Conservation (phyloP, 306 rosid species). For the Quillaja saponaria region DNA sequence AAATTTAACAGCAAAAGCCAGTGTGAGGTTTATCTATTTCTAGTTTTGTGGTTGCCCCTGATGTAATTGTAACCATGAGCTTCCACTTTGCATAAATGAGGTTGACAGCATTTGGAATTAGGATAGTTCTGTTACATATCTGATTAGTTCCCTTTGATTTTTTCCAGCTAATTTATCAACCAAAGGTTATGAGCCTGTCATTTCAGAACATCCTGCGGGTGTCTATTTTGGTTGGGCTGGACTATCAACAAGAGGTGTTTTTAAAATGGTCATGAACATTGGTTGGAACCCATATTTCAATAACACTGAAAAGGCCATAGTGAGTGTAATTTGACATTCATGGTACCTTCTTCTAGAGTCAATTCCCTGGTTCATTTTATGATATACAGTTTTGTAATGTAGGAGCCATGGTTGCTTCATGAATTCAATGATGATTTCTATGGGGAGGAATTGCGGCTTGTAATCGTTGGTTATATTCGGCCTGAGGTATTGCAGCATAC, state of each 20-base stretch:
- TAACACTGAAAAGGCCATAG: slow-evolving; percentile 88
- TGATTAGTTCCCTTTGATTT: slow-evolving; percentile 2
- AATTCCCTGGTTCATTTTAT: slow-evolving; percentile 11
- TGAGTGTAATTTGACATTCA: slow-evolving; percentile 38
- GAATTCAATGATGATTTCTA: slow-evolving; percentile 74
- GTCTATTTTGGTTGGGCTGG: slow-evolving; percentile 98
- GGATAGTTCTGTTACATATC: not conserved
- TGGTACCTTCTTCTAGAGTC: slow-evolving; percentile 20
- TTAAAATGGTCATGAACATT: slow-evolving; percentile 91
- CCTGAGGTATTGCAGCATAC: slow-evolving; percentile 61
- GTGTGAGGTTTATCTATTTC: not conserved
- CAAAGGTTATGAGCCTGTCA: slow-evolving; percentile 59
- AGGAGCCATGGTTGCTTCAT: slow-evolving; percentile 99
- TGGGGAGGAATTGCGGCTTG: slow-evolving; percentile 76
- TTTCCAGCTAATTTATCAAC: slow-evolving; percentile 81
- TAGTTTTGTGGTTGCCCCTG: slow-evolving; percentile 32
- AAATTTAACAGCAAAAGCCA: slow-evolving; percentile 3
- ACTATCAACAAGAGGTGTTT: slow-evolving; percentile 61
- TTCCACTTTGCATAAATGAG: not conserved
- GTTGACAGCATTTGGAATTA: not conserved
- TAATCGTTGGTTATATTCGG: slow-evolving; percentile 86
- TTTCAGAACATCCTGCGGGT: slow-evolving; percentile 77
- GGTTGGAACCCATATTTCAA: slow-evolving; percentile 93
- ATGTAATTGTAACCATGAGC: slow-evolving; percentile 12
- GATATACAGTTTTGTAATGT: slow-evolving; percentile 20